Base-by-base conservation (phyloP, 169 alveolate species). In the Plasmodium sp. region DNA sequence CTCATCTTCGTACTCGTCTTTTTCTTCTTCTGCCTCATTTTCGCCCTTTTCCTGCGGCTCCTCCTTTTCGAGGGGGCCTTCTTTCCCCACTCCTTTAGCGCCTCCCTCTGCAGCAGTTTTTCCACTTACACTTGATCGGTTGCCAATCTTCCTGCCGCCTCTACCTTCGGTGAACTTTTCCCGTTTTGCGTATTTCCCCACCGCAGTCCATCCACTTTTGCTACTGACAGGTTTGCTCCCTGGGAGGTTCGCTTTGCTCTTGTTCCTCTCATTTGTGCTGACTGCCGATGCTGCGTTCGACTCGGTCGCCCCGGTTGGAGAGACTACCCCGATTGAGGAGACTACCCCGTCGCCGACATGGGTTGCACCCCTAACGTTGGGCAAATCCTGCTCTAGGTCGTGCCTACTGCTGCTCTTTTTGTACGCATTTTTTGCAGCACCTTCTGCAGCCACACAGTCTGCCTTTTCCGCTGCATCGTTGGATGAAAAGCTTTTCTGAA, bases 391-490 rank as follows among this genome's bases (percentile, higher is more conserved):
- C 80, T 43, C 84, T 16, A 39, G 14, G 18, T 71, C 93, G 36
- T 86, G 54, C 27, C 71, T 75, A 56, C 84, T 86, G 18, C 10
- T 79, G 27, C 67, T 36, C 62, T 75, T 86, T 86, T 58, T 86
- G 54, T 75, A 86, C 5, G 43, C 45, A 43, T 31, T 72, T 33
- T 86, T 54, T 22, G 31, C 34, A 39, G 58, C 48, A 14, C 5
- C 34, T 27, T 71, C 81, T 16, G 34, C 91, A 36, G 41, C 1
- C 18, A 39, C 16, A 14, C 12, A 36, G 3, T 81, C 94, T 14
- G 16, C 51, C 71, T 86, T 75, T 7, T 86, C 93, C 18, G 48
- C 7, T 31, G 54, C 31, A 77, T 86, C 82, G 33, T 34, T 31
- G 31, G 74, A 43, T 34, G 75, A 67, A 31, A 62, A 22, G 5